A percentile compares a stretch with the other conserved stretches of the same genome.
Evolutionary conservation across 805 yeast genomes (phyloP).

Genomic region (Cephaloascus albidus): DNA sequence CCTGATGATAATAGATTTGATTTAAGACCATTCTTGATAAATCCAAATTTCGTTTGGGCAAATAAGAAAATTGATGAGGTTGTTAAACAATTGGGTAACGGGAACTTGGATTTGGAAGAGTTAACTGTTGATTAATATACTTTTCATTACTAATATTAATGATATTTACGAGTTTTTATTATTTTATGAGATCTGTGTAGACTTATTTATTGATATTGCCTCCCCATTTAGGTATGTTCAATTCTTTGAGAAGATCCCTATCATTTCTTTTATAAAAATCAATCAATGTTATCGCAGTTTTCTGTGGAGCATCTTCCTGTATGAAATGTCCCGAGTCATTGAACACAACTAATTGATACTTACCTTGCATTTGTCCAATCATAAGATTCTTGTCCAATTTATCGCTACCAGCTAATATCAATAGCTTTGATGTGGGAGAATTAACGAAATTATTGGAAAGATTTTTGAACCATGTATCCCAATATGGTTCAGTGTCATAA

Average conservation of each 20-base stretch:
- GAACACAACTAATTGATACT: slow-evolving; percentile 80
- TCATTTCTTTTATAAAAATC: slow-evolving; percentile 42
- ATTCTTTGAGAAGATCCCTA: slow-evolving; percentile 16
- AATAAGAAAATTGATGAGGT: slow-evolving; percentile 78
- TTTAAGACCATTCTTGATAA: slow-evolving; percentile 87
- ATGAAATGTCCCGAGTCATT: slow-evolving; percentile 80
- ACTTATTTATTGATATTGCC: slow-evolving; percentile 15
- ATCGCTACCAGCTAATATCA: slow-evolving; percentile 84
- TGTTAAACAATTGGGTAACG: slow-evolving; percentile 45
- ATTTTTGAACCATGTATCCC: slow-evolving; percentile 78
- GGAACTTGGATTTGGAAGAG: slow-evolving; percentile 1
- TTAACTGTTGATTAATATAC: slow-evolving; percentile 8
- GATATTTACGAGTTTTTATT: too few species aligned
- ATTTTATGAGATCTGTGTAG: slow-evolving; percentile 36
- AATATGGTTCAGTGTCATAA: slow-evolving; percentile 47
- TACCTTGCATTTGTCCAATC: slow-evolving; percentile 98
- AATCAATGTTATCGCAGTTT: slow-evolving; percentile 46
- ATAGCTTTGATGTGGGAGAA: slow-evolving; percentile 46
- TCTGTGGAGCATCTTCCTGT: slow-evolving; percentile 83
- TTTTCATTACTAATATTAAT: too few species aligned
- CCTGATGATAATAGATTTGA: slow-evolving; percentile 98
- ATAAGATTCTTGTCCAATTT: slow-evolving; percentile 76
- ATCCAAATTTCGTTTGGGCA: slow-evolving; percentile 87
- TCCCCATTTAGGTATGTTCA: slow-evolving; percentile 27
- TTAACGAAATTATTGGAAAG: slow-evolving; percentile 44